Evolutionary conservation across 345 rosid genomes (phyloP).

Genomic region (Bretschneidera sinensis): DNA sequence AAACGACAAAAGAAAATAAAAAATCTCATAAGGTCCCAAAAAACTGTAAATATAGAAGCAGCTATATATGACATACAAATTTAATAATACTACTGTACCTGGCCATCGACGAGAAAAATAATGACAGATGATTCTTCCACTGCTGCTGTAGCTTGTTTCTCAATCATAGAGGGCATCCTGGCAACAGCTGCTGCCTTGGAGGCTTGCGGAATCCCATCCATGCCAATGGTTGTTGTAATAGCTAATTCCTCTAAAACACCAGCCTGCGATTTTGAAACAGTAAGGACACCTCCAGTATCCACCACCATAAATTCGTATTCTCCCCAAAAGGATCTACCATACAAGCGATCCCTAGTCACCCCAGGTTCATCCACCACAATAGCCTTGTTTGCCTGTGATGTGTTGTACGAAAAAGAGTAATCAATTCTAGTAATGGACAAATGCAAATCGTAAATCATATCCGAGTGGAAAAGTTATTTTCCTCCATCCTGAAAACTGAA

Average conservation of each 20-base stretch:
- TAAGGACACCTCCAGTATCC: constrained; percentile 92
- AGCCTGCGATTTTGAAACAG: constrained; percentile 67
- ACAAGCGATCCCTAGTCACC: constrained; percentile 88
- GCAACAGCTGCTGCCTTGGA: constrained; percentile 91
- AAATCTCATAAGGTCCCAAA: constrained; percentile 1
- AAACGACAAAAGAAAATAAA: constrained; percentile 2
- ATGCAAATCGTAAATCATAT: not conserved
- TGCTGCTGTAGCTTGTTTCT: constrained; percentile 90
- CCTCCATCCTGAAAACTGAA: not conserved
- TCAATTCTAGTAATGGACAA: constrained; percentile 1
- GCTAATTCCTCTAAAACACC: constrained; percentile 77
- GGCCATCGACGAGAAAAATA: constrained; percentile 90
- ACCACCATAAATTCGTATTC: constrained; percentile 77
- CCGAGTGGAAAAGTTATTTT: not conserved
- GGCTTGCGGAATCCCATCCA: constrained; percentile 85
- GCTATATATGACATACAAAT: not conserved
- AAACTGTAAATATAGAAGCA: not conserved
- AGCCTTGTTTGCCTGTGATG: constrained; percentile 67
- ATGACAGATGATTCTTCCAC: constrained; percentile 79
- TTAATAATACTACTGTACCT: constrained; percentile 38
- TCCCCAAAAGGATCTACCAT: constrained; percentile 93
- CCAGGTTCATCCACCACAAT: constrained; percentile 99
- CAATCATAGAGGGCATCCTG: constrained; percentile 97
- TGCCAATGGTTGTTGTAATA: constrained; percentile 76
- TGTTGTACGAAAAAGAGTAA: not conserved